Percentiles rank a stretch among this genome's conserved stretches.
Conservation (phyloP, 352 stramenopile genomes). For the Aphanomyces euteiches region DNA sequence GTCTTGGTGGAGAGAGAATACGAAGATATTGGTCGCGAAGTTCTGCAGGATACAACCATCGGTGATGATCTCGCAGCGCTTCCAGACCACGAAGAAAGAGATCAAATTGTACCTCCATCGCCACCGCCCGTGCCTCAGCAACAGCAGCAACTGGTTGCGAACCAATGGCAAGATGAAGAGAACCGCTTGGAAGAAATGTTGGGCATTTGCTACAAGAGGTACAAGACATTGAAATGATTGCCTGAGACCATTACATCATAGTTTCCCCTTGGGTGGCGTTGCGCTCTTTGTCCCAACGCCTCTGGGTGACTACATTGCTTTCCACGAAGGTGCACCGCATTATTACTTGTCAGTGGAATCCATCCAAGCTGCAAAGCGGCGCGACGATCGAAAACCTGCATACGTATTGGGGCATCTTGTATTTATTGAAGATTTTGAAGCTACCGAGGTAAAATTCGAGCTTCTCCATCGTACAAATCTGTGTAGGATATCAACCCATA, state of each 20-base stretch:
- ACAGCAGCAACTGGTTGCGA: background rate
- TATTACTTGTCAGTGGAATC: slow-evolving; percentile 79
- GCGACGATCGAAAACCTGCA: slow-evolving; percentile 51
- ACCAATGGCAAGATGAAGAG: slow-evolving; percentile 24
- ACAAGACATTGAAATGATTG: background rate
- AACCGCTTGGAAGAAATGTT: slow-evolving; percentile 66
- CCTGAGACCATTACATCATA: background rate
- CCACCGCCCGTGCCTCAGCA: background rate
- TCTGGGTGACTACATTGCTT: slow-evolving; percentile 82
- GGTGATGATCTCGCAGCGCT: background rate
- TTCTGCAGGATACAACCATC: slow-evolving; percentile 46
- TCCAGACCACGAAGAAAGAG: background rate
- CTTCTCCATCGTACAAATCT: slow-evolving; percentile 3
- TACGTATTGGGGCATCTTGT: slow-evolving; percentile 79
- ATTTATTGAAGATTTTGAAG: slow-evolving; percentile 77
- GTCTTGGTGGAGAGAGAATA: slow-evolving; percentile 82
- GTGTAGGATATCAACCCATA: slow-evolving; percentile 57
- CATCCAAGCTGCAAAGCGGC: slow-evolving; percentile 65
- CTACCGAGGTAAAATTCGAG: slow-evolving; percentile 40
- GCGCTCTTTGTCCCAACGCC: slow-evolving; percentile 75
- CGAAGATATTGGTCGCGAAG: slow-evolving; percentile 66
- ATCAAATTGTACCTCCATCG: background rate
- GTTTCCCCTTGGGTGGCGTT: slow-evolving; percentile 63
- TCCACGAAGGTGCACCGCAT: slow-evolving; percentile 76
- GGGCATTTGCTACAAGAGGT: slow-evolving; percentile 76